Base-by-base conservation (phyloP, 192 early-diverging fungal species). In the Neocallimastix lanati region DNA sequence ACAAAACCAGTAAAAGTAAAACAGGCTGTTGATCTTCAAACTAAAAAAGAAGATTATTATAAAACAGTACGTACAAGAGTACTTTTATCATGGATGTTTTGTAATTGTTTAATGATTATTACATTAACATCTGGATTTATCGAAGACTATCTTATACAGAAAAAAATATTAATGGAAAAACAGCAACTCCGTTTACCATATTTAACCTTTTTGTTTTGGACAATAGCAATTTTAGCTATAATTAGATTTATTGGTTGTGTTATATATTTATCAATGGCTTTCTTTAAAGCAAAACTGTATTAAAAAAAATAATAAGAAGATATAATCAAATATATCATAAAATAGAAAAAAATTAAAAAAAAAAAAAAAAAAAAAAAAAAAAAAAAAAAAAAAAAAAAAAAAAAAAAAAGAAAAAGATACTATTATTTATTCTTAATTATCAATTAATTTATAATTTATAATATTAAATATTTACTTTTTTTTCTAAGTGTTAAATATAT, bases 11-110 rank as follows among this genome's bases (percentile, higher is more conserved):
- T 87, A 85, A 80, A 92, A 85, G 81, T 87, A 92, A 84, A 86
- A 91, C 76, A 86, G 92, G 79, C 93, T 95, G 50, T 67, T n/a
- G 50, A 67, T 16, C 83, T 87, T 88, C 28, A 90, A 91, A 78
- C 92, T 5, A 95, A 96, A 84, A 90, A 92, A 80, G 95, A 97
- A 79, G 95, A 97, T 67, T 91, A 94, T 83, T 95, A 95, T 89
- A 91, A 92, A 83, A 86, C 90, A 82, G 94, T 95, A 88, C 88
- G 96, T 36, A 97, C 96, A 4, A 83, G 84, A 37, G 84, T 95
- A 76, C 88, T 97, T 12, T 87, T 96, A 25, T 84, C 87, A 18
- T 97, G 96, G 96, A 91, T 96, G 88, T 92, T 94, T 83, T 88
- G 91, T 79, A 97, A 97, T 82, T 89, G 88, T 13, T 78, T 91